Conservation (phyloP, 2,329 filamentous ascomycete species). For the Cercospora citrullina region DNA sequence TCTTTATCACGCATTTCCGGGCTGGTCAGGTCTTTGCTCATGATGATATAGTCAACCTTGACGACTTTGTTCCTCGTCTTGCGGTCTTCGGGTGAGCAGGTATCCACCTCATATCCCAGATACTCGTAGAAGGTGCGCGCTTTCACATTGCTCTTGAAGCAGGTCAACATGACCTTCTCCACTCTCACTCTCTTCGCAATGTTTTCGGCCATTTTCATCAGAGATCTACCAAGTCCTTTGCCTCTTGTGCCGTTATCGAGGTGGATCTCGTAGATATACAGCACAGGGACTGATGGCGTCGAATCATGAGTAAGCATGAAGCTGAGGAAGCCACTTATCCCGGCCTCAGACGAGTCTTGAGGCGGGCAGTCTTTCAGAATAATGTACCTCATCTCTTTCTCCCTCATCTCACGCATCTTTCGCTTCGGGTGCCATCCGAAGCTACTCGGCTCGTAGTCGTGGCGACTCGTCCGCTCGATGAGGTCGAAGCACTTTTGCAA, state of each 20-base stretch:
- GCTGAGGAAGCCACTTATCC: constrained; percentile 52
- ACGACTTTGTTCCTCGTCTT: constrained; percentile 52
- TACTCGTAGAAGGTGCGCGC: constrained; percentile 63
- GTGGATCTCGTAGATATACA: constrained; percentile 81
- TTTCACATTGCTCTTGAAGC: constrained; percentile 62
- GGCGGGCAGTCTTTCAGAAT: constrained; percentile 39
- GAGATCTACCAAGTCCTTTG: constrained; percentile 60
- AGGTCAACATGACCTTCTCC: constrained; percentile 72
- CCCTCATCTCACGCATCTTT: constrained; percentile 69
- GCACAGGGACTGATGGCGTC: constrained; percentile 57
- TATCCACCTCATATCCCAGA: constrained; percentile 58
- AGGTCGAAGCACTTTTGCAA: constrained; percentile 53
- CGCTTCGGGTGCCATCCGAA: constrained; percentile 62
- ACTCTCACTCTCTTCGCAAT: constrained; percentile 58
- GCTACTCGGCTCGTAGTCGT: constrained; percentile 64
- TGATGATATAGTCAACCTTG: constrained; percentile 54
- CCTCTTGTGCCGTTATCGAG: constrained; percentile 58
- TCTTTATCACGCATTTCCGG: neutral
- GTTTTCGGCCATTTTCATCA: constrained; percentile 59
- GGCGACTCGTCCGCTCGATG: constrained; percentile 63
- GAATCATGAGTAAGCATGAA: constrained; percentile 72
- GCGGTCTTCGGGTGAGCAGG: constrained; percentile 53
- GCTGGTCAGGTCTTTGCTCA: constrained; percentile 46
- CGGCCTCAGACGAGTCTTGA: neutral
- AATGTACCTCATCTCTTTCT: constrained; percentile 67